phyloP scores from a whole-genome alignment of 331 rosid species.

The Arachis monticola region DNA sequence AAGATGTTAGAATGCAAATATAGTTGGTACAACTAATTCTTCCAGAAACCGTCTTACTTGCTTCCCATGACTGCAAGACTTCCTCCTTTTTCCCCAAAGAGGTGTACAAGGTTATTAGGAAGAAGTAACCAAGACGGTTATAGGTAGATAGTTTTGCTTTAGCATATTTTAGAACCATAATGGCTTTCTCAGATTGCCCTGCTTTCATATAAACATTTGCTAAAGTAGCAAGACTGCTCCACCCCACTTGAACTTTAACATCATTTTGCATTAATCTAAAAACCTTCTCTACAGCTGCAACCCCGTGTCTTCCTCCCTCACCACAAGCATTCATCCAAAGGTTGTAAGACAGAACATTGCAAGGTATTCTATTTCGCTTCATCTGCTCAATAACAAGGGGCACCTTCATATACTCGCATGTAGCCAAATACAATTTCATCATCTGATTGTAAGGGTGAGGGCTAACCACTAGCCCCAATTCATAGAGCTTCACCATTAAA shows the following conservation, averaged over 20 bases:
- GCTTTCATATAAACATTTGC: conserved; percentile 68
- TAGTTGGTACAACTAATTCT: conserved; percentile 74
- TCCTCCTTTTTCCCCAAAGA: conserved; percentile 66
- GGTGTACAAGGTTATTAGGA: conserved; percentile 72
- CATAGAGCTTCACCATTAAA: conserved; percentile 70
- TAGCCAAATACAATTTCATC: conserved; percentile 83
- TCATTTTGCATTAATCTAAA: conserved; percentile 68
- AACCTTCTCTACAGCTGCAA: conserved; percentile 60
- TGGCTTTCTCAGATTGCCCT: conserved; percentile 61
- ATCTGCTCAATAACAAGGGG: conserved; percentile 67
- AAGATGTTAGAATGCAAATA: conserved; percentile 64
- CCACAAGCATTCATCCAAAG: conserved; percentile 80
- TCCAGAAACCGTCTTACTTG: conserved; percentile 66
- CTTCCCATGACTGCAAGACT: conserved; percentile 73
- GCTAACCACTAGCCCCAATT: conserved; percentile 63
- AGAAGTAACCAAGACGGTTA: conserved; percentile 73
- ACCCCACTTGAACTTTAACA: conserved; percentile 69
- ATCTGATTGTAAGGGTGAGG: conserved; percentile 78
- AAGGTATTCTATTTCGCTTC: conserved; percentile 66
- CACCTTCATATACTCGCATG: conserved; percentile 62
- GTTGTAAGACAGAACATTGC: conserved; percentile 79
- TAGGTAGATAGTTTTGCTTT: conserved; percentile 63
- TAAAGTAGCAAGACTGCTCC: conserved; percentile 81
- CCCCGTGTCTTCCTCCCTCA: conserved; percentile 49
- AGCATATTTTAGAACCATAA: conserved; percentile 57